Evolutionary conservation across 2,329 filamentous ascomycete genomes (phyloP), one percentile per base, ranked within the genome.

Genomic region (Aschersonia sp.): DNA sequence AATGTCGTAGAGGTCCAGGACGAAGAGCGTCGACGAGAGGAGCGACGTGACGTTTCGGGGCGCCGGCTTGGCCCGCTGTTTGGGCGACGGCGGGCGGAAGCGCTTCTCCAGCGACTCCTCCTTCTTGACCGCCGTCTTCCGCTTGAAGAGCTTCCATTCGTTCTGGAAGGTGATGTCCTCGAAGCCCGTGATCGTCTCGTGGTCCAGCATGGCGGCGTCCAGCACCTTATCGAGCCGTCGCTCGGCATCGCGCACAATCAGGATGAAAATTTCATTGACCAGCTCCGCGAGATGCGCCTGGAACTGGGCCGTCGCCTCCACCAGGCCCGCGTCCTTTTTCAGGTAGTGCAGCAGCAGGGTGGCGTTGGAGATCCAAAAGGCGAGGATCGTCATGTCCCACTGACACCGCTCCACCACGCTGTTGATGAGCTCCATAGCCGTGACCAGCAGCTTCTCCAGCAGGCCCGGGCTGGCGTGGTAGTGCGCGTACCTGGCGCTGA

Each of bases 351-450:
- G 70, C n/a, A 98, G 69, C 40, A 98, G 69, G 0, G 92, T 98
- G 7, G 87, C 88, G 63, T 98, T 98, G 1, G 92, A 97, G 58
- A 96, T 88, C 92, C 92, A 98, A 61, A 98, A 98, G 2, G 92
- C 92, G 39, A 98, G 71, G 55, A 98, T 95, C 0, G 92, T 98
- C 92, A 98, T 98, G 61, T 98, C 92, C 92, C 92, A 97, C 61
- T 98, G 92, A 59, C 90, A 82, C 51, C 78, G 78, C 64, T 97
- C 92, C n/a, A 98, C 88, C 32, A 96, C 87, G 50, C 88, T 83
- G 60, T 97, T 97, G 57, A 98, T 97, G 65, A 90, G 92, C 59
- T 94, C 87, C 76, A 94, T 94, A 39, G 92, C 87, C 37, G 84
- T 83, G 30, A 85, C 74, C 12, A 98, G 76, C 30, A 97, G 76